Base-by-base conservation (phyloP, 352 stramenopile genomes). In the Pilasporangium apinafurcum region DNA sequence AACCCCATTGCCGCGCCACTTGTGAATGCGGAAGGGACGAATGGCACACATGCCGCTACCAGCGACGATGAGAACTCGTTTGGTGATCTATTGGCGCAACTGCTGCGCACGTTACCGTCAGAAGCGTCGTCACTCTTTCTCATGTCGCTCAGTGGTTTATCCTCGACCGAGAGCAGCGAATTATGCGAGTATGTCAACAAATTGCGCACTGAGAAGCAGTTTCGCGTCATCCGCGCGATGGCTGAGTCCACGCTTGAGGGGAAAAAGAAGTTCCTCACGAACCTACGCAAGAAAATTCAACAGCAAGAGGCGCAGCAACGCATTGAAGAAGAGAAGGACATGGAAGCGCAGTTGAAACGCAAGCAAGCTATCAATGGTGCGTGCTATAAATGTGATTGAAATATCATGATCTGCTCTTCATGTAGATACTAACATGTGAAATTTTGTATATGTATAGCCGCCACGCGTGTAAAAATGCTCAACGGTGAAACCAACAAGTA, bases 181-280 rank as follows among this genome's bases (percentile, higher is more conserved):
- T 68, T 92, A 32, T 86, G 77, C 34, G 68, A 73, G 34, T 87
- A 92, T 39, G 70, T 92, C 35, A 57, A 68, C 38, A 66, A 65
- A 34, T 64, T 92, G 48, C 75, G 80, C 20, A 69, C 80, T 28
- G 72, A 87, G 53, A 92, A 92, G 54, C 78, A 92, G 63, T 92
- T 85, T 52, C 80, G 80, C 27, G 80, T 92, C 44, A 88, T 92
- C 46, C 81, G 83, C 32, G 77, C 80, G 27, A 86, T 92, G 74
- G 76, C 75, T 42, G 78, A 90, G 51, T 78, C 72, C 16, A 81
- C 75, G 25, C 52, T 87, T 0, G 72, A 87, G 8, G 80, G 77
- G 40, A 92, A 92, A 58, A 81, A 85, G 48, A 81, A 79, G 37
- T 92, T 90, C 32, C 55, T 92, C 4, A 29, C 70, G 16, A 80